Percentiles rank a stretch among this genome's conserved stretches.
Conservation (phyloP, 2,329 filamentous ascomycete species). For the Incumbomyces lentus region DNA sequence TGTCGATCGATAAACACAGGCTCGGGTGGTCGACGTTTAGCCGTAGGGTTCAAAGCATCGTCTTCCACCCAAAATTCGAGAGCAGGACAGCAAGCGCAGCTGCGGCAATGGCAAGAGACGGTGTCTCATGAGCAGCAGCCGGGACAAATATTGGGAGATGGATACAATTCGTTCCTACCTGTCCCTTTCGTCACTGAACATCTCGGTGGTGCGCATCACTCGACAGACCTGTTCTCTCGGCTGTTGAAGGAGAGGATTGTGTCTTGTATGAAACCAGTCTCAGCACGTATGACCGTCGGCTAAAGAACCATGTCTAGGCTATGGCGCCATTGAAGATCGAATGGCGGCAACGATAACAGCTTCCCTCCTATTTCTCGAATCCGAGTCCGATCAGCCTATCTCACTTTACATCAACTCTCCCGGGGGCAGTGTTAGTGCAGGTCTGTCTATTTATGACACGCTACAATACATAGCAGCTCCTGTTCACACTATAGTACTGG, state of each 20-base stretch:
- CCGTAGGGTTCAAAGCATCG: too few relatives aligned
- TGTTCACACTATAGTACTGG: conserved; percentile 89
- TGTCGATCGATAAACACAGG: not conserved
- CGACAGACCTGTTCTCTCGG: conserved; percentile 75
- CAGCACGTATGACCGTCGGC: not conserved
- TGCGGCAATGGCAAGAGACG: too few relatives aligned
- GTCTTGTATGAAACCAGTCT: conserved; percentile 15
- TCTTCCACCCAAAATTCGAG: too few relatives aligned
- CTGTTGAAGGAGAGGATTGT: conserved; percentile 53
- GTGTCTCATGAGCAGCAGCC: not conserved
- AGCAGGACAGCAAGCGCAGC: too few relatives aligned
- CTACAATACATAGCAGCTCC: conserved; percentile 94
- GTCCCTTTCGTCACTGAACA: conserved; percentile 18
- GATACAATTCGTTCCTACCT: conserved; percentile 14
- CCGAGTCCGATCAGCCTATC: conserved; percentile 88
- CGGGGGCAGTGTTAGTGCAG: conserved; percentile 81
- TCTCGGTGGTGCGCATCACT: conserved; percentile 17
- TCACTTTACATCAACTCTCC: conserved; percentile 97
- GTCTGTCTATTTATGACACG: conserved; percentile 90
- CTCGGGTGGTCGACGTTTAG: too few relatives aligned
- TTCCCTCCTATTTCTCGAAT: conserved; percentile 95
- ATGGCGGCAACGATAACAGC: conserved; percentile 85
- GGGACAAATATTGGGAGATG: not conserved
- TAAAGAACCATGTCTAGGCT: not conserved
- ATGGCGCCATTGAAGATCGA: conserved; percentile 76